phyloP scores from a whole-genome alignment of 768 basidiomycete genomes.

The Russula lepida region DNA sequence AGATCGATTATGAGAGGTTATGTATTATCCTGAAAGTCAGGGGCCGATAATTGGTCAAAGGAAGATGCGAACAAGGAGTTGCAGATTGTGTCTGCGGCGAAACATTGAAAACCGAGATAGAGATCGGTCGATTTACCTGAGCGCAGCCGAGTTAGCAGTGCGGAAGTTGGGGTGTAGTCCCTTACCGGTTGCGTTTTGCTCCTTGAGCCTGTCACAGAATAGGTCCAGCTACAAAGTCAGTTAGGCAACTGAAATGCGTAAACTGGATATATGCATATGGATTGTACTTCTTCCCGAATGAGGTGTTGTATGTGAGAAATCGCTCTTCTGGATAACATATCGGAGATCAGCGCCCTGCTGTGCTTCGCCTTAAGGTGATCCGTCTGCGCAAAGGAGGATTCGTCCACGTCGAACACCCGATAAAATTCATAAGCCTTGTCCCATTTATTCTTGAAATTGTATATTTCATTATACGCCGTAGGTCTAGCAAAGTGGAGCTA shows the following conservation, averaged over 20 bases:
- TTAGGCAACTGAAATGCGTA: not conserved
- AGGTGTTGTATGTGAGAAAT: conserved; percentile 30
- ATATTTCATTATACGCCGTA: conserved; percentile 9
- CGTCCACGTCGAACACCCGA: conserved; percentile 29
- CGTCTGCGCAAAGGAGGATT: conserved; percentile 31
- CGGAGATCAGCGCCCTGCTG: conserved; percentile 28
- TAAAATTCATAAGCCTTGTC: conserved; percentile 36
- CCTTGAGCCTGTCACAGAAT: conserved; percentile 21
- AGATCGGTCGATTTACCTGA: conserved; percentile 27
- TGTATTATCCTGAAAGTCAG: conserved; percentile 26
- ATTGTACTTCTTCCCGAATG: conserved; percentile 28
- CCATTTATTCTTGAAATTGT: conserved; percentile 23
- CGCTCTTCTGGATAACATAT: conserved; percentile 34
- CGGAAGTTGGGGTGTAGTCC: not conserved
- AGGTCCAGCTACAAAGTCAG: conserved; percentile 27
- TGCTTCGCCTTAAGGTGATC: conserved; percentile 30
- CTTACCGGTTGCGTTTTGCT: conserved; percentile 5
- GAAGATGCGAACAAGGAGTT: conserved; percentile 34
- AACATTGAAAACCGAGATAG: conserved; percentile 35
- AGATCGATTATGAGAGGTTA: not conserved
- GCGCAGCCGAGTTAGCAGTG: not conserved
- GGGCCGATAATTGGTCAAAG: conserved; percentile 28
- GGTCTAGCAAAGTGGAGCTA: conserved; percentile 12
- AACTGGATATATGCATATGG: not conserved
- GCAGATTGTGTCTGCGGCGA: conserved; percentile 37